A percentile compares a stretch with the other conserved stretches of the same genome.
phyloP scores from a whole-genome alignment of 129 eudicot species.

The carrot (Daucus carota) region DNA sequence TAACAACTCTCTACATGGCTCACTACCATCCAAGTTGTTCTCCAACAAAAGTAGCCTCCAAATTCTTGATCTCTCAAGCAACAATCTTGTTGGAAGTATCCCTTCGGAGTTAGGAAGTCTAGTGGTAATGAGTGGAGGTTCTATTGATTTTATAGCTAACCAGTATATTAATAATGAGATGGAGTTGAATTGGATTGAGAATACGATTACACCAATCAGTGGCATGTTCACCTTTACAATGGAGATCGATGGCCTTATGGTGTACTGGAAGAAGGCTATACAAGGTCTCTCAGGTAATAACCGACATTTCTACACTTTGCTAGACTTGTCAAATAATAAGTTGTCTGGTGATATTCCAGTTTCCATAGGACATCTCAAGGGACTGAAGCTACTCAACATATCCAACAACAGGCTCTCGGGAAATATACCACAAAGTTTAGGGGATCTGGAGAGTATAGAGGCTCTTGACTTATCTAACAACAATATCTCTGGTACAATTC shows the following conservation, averaged over 20 bases:
- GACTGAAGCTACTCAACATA: conserved; percentile 43
- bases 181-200: too few relatives aligned
- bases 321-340: conserved; percentile 45
- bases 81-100: conserved; percentile 29
- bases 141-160: too few relatives aligned
- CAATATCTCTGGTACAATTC: too few relatives aligned
- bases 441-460: too few relatives aligned
- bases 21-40: conserved; percentile 22
- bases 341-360: conserved; percentile 39
- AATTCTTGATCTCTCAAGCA: conserved; percentile 48
- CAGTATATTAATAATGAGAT: too few relatives aligned
- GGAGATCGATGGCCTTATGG: conserved; percentile 30
- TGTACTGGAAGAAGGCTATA: conserved; percentile 49
- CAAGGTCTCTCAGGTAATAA: conserved; percentile 35
- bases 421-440: too few relatives aligned
- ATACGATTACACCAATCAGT: not conserved
- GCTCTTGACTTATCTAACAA: too few relatives aligned
- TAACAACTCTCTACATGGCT: conserved; percentile 32
- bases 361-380: conserved; percentile 36
- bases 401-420: too few relatives aligned
- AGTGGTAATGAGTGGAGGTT: too few relatives aligned
- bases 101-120: conserved; percentile 30
- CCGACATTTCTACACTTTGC: conserved; percentile 35
- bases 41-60: conserved; percentile 33
- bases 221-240: conserved; percentile 26